These are phyloP conservation scores for Cucurbita argyrosperma DNA, from an alignment of 306 rosid genomes.

Conservation along the genomic window DNA sequence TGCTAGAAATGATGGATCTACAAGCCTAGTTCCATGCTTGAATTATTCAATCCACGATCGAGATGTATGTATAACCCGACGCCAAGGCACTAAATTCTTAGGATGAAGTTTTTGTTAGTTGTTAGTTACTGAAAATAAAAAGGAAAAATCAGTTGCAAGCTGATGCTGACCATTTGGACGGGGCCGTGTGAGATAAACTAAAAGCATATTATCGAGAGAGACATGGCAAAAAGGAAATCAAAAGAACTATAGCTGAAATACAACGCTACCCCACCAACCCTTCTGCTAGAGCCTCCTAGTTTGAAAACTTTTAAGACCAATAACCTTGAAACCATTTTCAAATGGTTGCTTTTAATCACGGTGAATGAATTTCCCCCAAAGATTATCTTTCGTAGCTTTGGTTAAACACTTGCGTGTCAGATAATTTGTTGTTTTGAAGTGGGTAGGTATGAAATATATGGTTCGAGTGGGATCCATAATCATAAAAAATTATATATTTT, in stretches of 20 bases:
- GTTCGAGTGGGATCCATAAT: neutral
- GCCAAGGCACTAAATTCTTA: too few species aligned
- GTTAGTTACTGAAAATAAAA: neutral
- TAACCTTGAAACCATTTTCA: neutral
- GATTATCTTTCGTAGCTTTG: neutral
- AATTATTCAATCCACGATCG: neutral
- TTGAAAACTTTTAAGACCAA: neutral
- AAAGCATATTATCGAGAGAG: neutral
- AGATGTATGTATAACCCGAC: neutral
- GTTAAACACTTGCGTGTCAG: neutral
- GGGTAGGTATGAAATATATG: too few species aligned
- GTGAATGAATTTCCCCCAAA: neutral
- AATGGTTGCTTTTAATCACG: neutral
- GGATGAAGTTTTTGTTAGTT: neutral
- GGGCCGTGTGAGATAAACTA: neutral
- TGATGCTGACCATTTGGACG: neutral
- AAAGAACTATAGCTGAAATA: neutral
- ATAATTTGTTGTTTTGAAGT: neutral
- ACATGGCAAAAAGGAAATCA: neutral
- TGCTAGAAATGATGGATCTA: neutral
- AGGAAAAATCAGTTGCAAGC: neutral
- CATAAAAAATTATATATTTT: constrained; percentile 24
- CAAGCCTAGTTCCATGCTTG: neutral
- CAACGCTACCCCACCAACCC: neutral
- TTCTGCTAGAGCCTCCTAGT: neutral